Percentiles rank a stretch among this genome's conserved stretches.
phyloP scores from a whole-genome alignment of 2,329 filamentous ascomycete genomes.

The Gnomoniopsis sp. region DNA sequence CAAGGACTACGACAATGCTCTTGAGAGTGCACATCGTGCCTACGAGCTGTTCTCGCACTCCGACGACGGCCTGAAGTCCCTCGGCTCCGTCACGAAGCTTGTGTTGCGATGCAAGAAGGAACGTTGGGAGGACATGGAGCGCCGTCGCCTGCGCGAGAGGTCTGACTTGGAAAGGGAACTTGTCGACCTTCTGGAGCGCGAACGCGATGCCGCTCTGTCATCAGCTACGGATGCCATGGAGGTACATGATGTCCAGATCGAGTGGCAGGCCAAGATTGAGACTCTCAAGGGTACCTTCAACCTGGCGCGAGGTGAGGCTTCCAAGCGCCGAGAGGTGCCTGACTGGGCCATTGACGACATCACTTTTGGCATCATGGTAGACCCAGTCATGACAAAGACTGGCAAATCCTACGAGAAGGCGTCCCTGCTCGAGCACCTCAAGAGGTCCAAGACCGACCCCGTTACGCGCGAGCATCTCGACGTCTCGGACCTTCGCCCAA shows the following conservation, averaged over 20 bases:
- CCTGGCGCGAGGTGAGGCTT: conserved; percentile 38
- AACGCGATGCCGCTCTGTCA: conserved; percentile 40
- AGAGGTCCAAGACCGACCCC: conserved; percentile 72
- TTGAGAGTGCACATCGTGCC: conserved; percentile 66
- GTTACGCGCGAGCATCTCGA: conserved; percentile 74
- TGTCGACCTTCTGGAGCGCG: conserved; percentile 45
- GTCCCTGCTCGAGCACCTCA: conserved; percentile 81
- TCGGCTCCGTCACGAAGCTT: conserved; percentile 67
- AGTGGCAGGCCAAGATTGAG: conserved; percentile 44
- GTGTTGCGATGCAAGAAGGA: conserved; percentile 81
- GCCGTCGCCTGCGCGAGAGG: conserved; percentile 51
- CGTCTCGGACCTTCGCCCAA: conserved; percentile 70
- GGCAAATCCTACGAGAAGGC: conserved; percentile 89
- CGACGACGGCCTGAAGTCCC: conserved; percentile 56
- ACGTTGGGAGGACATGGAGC: conserved; percentile 76
- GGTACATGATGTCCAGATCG: conserved; percentile 42
- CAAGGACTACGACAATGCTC: conserved; percentile 67
- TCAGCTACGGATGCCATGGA: conserved; percentile 44
- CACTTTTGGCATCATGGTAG: conserved; percentile 69
- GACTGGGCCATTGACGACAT: conserved; percentile 78
- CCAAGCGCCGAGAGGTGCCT: conserved; percentile 59
- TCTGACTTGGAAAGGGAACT: conserved; percentile 59
- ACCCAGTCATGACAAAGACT: conserved; percentile 73
- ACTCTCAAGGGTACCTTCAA: conserved; percentile 50
- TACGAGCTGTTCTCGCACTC: conserved; percentile 65